A percentile compares a stretch with the other conserved stretches of the same genome.
Conservation (phyloP, 2,329 filamentous ascomycete species). For the Madurella mycetomatis region DNA sequence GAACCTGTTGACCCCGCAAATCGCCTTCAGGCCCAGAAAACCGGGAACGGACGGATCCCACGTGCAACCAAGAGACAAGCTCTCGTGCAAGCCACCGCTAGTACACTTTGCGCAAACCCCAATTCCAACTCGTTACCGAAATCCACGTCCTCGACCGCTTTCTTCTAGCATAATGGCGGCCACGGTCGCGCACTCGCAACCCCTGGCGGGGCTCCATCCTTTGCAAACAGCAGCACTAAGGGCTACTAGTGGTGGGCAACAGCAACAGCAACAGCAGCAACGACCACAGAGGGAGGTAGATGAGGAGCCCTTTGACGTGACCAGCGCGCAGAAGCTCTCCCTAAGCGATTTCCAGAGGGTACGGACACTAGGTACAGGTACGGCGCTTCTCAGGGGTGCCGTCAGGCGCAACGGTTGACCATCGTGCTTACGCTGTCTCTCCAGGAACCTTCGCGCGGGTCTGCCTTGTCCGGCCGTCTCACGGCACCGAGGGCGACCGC, state of each 20-base stretch:
- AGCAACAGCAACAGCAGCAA: constrained; percentile 19
- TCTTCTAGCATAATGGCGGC: constrained; percentile 22
- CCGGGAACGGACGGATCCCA: neutral
- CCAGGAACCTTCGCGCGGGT: constrained; percentile 77
- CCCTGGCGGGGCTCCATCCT: constrained; percentile 25
- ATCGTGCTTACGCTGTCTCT: constrained; percentile 1
- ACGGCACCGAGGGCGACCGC: constrained; percentile 45
- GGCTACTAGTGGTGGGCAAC: constrained; percentile 13
- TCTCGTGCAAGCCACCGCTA: neutral
- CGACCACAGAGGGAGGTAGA: constrained; percentile 7
- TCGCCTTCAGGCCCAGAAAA: neutral
- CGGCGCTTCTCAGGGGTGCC: constrained; percentile 18
- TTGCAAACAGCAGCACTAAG: constrained; percentile 19
- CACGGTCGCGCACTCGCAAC: constrained; percentile 26
- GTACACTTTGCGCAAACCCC: neutral
- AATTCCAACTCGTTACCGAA: neutral
- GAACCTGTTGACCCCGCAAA: neutral
- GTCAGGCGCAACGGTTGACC: neutral
- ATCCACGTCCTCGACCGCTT: neutral
- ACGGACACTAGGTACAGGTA: constrained; percentile 73
- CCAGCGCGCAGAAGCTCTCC: constrained; percentile 29
- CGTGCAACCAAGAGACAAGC: neutral
- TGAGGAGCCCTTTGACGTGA: constrained; percentile 21
- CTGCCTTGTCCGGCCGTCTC: constrained; percentile 66
- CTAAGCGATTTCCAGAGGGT: constrained; percentile 65